Evolutionary conservation across 768 basidiomycete species (phyloP).

Genomic region (Clathrus columnatus): DNA sequence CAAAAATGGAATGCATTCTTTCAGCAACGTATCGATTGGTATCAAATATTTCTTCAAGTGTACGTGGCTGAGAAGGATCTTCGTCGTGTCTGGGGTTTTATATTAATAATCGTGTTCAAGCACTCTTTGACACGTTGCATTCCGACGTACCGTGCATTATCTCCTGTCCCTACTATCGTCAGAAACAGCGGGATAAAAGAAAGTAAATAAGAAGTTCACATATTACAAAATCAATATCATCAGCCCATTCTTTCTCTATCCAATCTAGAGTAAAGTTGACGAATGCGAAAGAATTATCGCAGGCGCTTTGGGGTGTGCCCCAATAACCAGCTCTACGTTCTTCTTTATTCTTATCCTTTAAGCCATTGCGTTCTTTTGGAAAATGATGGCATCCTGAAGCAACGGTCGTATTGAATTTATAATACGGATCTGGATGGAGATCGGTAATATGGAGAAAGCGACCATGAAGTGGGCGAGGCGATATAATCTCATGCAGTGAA

Average conservation of each 20-base stretch:
- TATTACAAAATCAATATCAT: constrained; percentile 84
- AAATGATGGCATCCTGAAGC: constrained; percentile 55
- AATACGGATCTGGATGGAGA: constrained; percentile 73
- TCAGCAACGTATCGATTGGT: constrained; percentile 57
- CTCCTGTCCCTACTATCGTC: constrained; percentile 54
- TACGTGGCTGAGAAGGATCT: constrained; percentile 73
- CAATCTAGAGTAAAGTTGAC: constrained; percentile 77
- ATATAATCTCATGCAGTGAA: neutral
- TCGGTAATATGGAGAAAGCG: constrained; percentile 80
- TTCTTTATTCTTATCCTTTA: constrained; percentile 27
- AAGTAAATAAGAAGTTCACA: constrained; percentile 37
- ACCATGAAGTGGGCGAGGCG: constrained; percentile 46
- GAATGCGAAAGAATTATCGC: constrained; percentile 75
- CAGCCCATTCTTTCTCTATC: constrained; percentile 69
- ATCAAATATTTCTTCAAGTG: constrained; percentile 67
- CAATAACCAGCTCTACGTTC: constrained; percentile 43
- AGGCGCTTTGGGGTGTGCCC: constrained; percentile 60
- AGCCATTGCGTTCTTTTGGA: constrained; percentile 42
- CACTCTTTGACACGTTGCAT: neutral
- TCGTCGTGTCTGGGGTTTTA: constrained; percentile 63
- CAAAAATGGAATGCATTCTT: constrained; percentile 70
- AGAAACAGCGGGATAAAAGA: neutral
- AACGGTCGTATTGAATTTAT: constrained; percentile 40
- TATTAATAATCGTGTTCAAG: neutral
- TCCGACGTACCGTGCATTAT: constrained; percentile 51